A percentile compares a stretch with the other conserved stretches of the same genome.
These are phyloP conservation scores for Leucogyrophana mollusca DNA, from an alignment of 768 basidiomycete species.

Conservation along the genomic window DNA sequence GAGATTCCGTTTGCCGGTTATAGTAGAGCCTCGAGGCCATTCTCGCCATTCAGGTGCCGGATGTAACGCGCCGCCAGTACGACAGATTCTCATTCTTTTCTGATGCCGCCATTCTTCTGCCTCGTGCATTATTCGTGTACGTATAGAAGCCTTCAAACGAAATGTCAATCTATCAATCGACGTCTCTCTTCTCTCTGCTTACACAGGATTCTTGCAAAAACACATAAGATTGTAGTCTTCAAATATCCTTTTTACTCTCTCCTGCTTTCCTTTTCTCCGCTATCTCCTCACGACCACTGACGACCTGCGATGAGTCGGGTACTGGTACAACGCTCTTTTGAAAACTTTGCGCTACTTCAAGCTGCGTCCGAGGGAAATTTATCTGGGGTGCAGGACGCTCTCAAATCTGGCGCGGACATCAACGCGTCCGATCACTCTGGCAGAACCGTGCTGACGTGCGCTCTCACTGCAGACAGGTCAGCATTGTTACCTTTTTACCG, in stretches of 20 bases:
- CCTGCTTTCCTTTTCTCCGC: not conserved
- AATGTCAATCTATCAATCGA: constrained; percentile 3
- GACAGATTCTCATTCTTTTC: constrained; percentile 8
- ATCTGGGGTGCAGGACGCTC: constrained; percentile 48
- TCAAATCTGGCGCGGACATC: constrained; percentile 63
- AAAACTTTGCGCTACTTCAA: constrained; percentile 45
- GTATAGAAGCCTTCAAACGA: constrained; percentile 15
- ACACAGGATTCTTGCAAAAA: constrained; percentile 1
- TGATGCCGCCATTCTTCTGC: constrained; percentile 6
- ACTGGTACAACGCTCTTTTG: constrained; percentile 37
- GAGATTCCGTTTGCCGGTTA: constrained; percentile 8
- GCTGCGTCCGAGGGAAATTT: constrained; percentile 60
- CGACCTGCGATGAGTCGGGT: constrained; percentile 36
- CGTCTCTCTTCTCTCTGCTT: constrained; percentile 16
- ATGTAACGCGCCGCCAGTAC: constrained; percentile 7
- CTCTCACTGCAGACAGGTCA: constrained; percentile 71
- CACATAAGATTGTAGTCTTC: too few species aligned
- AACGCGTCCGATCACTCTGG: constrained; percentile 63
- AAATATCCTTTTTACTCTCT: too few species aligned
- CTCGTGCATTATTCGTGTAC: constrained; percentile 26
- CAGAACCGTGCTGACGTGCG: constrained; percentile 64
- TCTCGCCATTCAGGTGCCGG: not conserved
- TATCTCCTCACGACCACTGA: constrained; percentile 26
- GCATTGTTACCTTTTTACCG: constrained; percentile 20
- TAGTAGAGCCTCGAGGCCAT: constrained; percentile 27